phyloP scores from a whole-genome alignment of 2,329 filamentous ascomycete genomes.

The Diaporthe sp. region DNA sequence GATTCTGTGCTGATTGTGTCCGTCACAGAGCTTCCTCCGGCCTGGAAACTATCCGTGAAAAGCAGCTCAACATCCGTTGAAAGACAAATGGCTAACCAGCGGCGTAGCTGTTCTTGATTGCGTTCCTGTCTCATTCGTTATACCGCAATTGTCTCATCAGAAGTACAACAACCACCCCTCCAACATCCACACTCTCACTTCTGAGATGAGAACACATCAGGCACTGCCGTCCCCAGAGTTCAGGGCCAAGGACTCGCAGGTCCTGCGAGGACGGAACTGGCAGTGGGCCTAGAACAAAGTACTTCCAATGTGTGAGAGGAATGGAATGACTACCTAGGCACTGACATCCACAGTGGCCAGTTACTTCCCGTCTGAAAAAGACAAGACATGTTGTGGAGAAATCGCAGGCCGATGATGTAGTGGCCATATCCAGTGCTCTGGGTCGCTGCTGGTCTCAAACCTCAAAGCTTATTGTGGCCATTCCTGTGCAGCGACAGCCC shows the following conservation, averaged over 20 bases:
- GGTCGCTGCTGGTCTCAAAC: not conserved
- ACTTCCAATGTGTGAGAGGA: not conserved
- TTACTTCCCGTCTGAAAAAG: not conserved
- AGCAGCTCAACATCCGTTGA: not conserved
- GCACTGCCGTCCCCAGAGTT: not conserved
- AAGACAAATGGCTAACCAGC: not conserved
- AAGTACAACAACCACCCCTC: not conserved
- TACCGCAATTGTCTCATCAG: not conserved
- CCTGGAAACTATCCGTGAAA: too few relatives aligned
- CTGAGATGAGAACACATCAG: not conserved
- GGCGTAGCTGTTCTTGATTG: not conserved
- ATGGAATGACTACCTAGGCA: not conserved
- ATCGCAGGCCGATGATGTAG: not conserved
- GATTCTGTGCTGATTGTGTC: not conserved
- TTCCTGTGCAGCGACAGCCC: not conserved
- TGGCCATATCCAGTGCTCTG: not conserved
- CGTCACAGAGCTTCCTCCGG: not conserved
- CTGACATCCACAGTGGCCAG: not conserved
- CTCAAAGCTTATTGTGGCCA: slow-evolving; percentile 8
- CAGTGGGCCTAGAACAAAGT: not conserved
- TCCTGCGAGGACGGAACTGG: not conserved
- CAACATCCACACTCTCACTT: not conserved
- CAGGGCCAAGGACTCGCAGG: not conserved
- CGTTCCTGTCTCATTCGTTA: not conserved
- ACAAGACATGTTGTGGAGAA: not conserved